Evolutionary conservation across 1,284 basidiomycete species (phyloP).

Genomic region (Abortiporus biennis): DNA sequence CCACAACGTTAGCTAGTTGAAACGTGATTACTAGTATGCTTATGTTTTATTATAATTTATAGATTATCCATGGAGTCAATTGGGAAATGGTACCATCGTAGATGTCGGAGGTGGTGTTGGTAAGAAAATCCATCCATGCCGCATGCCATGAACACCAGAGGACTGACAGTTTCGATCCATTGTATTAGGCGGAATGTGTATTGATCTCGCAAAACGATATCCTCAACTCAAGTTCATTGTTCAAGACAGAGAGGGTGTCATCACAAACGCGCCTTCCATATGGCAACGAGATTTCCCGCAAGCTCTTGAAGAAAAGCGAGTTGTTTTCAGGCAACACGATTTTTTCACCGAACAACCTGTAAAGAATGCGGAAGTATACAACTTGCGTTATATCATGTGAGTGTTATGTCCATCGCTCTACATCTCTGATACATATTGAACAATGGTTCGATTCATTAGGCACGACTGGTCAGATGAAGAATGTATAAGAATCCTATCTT

Average conservation of each 20-base stretch:
- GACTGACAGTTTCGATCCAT: slow-evolving; percentile 8
- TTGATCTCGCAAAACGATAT: slow-evolving; percentile 11
- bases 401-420: slow-evolving; percentile 7
- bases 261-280: slow-evolving; percentile 9
- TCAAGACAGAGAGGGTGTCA: slow-evolving; percentile 15
- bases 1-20: not conserved
- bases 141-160: no score
- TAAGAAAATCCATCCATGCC: no score
- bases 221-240: slow-evolving; percentile 16
- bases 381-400: slow-evolving; percentile 22
- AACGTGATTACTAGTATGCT: no score
- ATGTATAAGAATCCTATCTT: no score
- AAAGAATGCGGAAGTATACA: slow-evolving; percentile 20
- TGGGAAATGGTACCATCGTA: no score
- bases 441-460: no score
- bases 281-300: slow-evolving; percentile 12
- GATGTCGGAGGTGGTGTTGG: no score
- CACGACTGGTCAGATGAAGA: no score
- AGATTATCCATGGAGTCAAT: no score
- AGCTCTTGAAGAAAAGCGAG: slow-evolving; percentile 5
- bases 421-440: no score
- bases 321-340: slow-evolving; percentile 19
- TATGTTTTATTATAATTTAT: no score
- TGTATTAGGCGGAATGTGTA: slow-evolving; percentile 10
- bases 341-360: slow-evolving; percentile 27